A percentile compares a stretch with the other conserved stretches of the same genome.
Conservation (phyloP, 83 land plant genomes). For the Isoetes engelmannii region DNA sequence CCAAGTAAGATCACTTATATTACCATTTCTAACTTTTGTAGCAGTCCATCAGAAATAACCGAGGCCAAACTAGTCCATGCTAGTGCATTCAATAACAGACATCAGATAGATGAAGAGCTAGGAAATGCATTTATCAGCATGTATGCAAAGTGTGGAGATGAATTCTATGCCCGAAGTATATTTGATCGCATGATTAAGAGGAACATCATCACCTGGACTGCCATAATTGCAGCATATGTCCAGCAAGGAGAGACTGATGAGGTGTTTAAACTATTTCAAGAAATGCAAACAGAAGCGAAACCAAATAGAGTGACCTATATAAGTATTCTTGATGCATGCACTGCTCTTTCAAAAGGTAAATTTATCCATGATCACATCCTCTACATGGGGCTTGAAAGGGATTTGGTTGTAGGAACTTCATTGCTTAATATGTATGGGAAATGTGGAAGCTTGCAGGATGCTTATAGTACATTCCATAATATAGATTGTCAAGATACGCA, state of each 20-base stretch:
- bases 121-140: constrained; percentile 7
- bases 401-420: constrained; percentile 5
- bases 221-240: constrained; percentile 10
- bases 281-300: constrained; percentile 1
- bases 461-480: background rate
- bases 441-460: constrained; percentile 7
- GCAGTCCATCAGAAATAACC: background rate
- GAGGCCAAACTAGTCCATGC: background rate
- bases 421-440: constrained; percentile 15
- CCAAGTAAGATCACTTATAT: constrained; percentile 4
- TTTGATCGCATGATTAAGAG: background rate
- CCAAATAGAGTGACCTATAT: constrained; percentile 5
- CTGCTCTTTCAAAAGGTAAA: constrained; percentile 6
- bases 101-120: background rate
- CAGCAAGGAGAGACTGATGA: constrained; percentile 2
- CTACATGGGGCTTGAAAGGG: constrained; percentile 9
- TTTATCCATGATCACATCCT: constrained; percentile 12
- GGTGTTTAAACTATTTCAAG: background rate
- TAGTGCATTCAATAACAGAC: background rate
- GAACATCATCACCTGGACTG: constrained; percentile 7
- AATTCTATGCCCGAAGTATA: background rate
- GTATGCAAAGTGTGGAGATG: constrained; percentile 4
- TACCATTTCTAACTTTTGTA: constrained; percentile 1
- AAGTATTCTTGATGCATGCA: constrained; percentile 12
- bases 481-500: background rate